Percentiles rank a stretch among this genome's conserved stretches.
These are phyloP conservation scores for Metroxylon sagu DNA, from an alignment of 176 grass and related monocot genomes.

Conservation along the genomic window DNA sequence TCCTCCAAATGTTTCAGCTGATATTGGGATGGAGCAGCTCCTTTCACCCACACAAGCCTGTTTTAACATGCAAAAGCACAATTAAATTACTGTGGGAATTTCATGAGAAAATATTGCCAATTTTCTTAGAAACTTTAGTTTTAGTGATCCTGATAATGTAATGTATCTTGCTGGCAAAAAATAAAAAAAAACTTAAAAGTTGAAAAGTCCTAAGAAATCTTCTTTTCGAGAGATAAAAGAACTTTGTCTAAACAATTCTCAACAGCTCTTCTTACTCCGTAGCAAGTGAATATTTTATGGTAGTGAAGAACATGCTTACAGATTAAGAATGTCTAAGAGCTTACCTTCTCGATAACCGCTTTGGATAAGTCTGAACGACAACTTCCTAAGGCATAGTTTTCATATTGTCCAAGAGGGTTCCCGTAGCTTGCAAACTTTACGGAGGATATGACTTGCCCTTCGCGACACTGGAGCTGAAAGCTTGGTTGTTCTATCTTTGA, in stretches of 20 bases:
- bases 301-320: background rate
- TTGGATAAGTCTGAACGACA: conserved; percentile 36
- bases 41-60: conserved; percentile 48
- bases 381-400: conserved; percentile 18
- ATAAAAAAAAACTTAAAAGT: too few relatives aligned
- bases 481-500: conserved; percentile 16
- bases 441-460: conserved; percentile 29
- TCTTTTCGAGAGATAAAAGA: too few relatives aligned
- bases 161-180: too few relatives aligned
- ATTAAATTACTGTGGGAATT: background rate
- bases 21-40: conserved; percentile 33
- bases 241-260: too few relatives aligned
- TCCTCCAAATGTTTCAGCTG: conserved; percentile 15
- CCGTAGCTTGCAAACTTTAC: conserved; percentile 59
- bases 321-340: background rate
- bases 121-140: too few relatives aligned
- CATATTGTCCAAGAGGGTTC: conserved; percentile 28
- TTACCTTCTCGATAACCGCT: conserved; percentile 33
- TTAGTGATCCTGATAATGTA: too few relatives aligned
- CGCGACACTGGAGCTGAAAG: conserved; percentile 28
- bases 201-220: too few relatives aligned
- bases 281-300: background rate
- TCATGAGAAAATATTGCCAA: too few relatives aligned
- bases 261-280: background rate
- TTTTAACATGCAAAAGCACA: background rate